Percentiles rank a stretch among this genome's conserved stretches.
These are phyloP conservation scores for Daldinia childiae DNA, from an alignment of 495 filamentous ascomycete species.

Conservation along the genomic window DNA sequence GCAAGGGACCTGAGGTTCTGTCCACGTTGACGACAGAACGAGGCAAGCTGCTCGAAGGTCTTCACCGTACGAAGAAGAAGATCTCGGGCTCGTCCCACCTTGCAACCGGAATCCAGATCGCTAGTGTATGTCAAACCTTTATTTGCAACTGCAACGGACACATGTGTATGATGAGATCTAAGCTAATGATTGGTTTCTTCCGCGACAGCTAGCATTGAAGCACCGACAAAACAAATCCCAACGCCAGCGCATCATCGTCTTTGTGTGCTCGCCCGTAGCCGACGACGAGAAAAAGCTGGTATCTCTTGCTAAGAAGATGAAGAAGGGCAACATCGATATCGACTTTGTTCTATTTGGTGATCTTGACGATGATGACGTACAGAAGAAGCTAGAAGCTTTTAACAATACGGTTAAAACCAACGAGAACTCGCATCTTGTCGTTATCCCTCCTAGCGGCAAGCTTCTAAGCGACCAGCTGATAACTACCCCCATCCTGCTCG, in stretches of 20 bases:
- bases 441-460: constrained; percentile 90
- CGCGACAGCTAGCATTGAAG: constrained; percentile 86
- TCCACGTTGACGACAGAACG: constrained; percentile 95
- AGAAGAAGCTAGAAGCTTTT: constrained; percentile 88
- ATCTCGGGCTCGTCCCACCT: constrained; percentile 88
- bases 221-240: constrained; percentile 97
- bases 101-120: constrained; percentile 92
- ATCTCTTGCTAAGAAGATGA: constrained; percentile 96
- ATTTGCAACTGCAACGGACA: neutral
- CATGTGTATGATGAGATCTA: neutral
- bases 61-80: constrained; percentile 96
- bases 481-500: constrained; percentile 86
- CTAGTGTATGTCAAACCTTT: constrained; percentile 71
- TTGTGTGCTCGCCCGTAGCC: constrained; percentile 89
- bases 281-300: constrained; percentile 89
- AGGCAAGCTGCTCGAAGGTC: constrained; percentile 90
- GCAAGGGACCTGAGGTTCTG: constrained; percentile 93
- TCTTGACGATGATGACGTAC: constrained; percentile 85
- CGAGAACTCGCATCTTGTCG: constrained; percentile 88
- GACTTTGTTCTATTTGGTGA: constrained; percentile 96
- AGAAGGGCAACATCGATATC: constrained; percentile 91
- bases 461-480: constrained; percentile 92
- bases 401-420: constrained; percentile 89
- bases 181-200: constrained; percentile 30
- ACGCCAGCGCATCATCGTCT: constrained; percentile 92